Conservation (phyloP, 2,329 filamentous ascomycete species). For the Lachnellula suecica region DNA sequence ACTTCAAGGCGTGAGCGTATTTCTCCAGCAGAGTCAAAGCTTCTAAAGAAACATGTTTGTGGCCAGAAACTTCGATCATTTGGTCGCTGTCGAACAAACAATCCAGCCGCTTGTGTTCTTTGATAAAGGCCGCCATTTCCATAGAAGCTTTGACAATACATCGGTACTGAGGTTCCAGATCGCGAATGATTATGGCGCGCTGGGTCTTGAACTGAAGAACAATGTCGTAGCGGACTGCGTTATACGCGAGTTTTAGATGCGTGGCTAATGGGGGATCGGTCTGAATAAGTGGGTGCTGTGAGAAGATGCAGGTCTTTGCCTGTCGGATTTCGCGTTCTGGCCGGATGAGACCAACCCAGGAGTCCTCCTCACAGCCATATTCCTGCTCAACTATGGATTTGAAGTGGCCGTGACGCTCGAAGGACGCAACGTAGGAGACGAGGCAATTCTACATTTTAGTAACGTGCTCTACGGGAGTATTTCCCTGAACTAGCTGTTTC, state of each 20-base stretch:
- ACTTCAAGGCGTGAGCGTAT: not conserved
- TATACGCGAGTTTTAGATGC: not conserved
- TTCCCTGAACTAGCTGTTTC: too few species aligned
- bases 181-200: not conserved
- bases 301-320: too few species aligned
- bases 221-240: conserved; percentile 1
- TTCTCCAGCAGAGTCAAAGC: not conserved
- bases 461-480: not conserved
- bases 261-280: too few species aligned
- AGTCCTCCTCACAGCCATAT: too few species aligned
- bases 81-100: not conserved
- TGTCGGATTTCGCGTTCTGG: too few species aligned
- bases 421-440: not conserved
- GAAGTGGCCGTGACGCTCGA: not conserved
- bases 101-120: not conserved
- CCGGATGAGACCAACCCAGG: too few species aligned
- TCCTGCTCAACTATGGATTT: too few species aligned
- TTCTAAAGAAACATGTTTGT: not conserved
- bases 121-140: conserved; percentile 3
- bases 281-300: not conserved
- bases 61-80: not conserved
- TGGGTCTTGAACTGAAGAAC: conserved; percentile 3
- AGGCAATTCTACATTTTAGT: not conserved
- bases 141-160: conserved; percentile 3
- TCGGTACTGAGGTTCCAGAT: conserved; percentile 9